These are phyloP conservation scores for Aspergillus fijiensis DNA, from an alignment of 2,329 filamentous ascomycete genomes.

Conservation along the genomic window DNA sequence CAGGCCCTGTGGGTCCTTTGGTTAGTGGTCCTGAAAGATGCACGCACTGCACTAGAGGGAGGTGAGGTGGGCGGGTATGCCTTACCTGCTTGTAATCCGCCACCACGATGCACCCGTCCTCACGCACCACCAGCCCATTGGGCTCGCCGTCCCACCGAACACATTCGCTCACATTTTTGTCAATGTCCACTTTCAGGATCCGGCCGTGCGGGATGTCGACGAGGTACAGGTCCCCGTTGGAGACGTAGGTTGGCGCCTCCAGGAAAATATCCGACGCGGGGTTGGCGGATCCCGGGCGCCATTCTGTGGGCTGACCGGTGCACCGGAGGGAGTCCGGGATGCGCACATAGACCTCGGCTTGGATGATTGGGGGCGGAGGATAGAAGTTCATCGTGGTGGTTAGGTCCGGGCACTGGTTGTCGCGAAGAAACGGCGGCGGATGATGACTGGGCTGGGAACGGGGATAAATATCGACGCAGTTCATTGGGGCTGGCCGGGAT, in stretches of 20 bases:
- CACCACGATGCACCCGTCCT: constrained; percentile 37
- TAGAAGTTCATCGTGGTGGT: constrained; percentile 21
- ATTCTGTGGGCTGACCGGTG: constrained; percentile 35
- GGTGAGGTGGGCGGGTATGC: not conserved
- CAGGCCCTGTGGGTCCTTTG: constrained; percentile 33
- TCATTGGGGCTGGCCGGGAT: too few relatives aligned
- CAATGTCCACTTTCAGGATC: constrained; percentile 35
- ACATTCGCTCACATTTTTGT: constrained; percentile 32
- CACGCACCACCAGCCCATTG: constrained; percentile 39
- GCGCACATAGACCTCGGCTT: constrained; percentile 37
- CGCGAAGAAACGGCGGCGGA: too few relatives aligned
- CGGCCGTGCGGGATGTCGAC: constrained; percentile 45
- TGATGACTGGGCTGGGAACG: too few relatives aligned
- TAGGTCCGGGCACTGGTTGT: too few relatives aligned
- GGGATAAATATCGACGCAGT: too few relatives aligned
- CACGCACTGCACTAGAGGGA: not conserved
- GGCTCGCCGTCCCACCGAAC: constrained; percentile 45
- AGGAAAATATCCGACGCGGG: constrained; percentile 41
- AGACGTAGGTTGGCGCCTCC: constrained; percentile 38
- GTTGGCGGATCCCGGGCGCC: constrained; percentile 37
- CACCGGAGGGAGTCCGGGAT: constrained; percentile 40
- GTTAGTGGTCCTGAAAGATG: too few relatives aligned
- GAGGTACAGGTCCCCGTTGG: constrained; percentile 37
- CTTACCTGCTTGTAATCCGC: constrained; percentile 47
- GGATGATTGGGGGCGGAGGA: constrained; percentile 22